Percentiles rank a stretch among this genome's conserved stretches.
These are phyloP conservation scores for Gamarada debralockiae DNA, from an alignment of 495 filamentous ascomycete species.

Conservation along the genomic window DNA sequence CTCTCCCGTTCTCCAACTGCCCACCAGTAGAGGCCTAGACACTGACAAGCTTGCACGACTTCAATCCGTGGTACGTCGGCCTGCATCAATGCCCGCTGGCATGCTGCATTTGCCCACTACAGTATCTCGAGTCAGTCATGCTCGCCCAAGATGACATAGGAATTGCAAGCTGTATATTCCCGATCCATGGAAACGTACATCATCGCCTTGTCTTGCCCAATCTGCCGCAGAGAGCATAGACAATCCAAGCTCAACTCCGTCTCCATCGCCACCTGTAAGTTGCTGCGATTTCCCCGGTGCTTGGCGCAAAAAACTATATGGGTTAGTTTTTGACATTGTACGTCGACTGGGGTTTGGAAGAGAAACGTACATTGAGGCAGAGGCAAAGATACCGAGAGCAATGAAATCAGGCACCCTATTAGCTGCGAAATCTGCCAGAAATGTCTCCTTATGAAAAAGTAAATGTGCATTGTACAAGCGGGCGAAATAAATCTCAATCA, in stretches of 20 bases:
- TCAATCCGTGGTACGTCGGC: slow-evolving; percentile 11
- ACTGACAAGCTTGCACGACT: slow-evolving; percentile 16
- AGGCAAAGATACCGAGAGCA: slow-evolving; percentile 15
- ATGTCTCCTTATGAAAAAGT: slow-evolving; percentile 16
- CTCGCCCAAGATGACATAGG: no score
- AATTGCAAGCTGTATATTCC: no score
- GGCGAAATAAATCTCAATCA: slow-evolving; percentile 15
- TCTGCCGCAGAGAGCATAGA: slow-evolving; percentile 3
- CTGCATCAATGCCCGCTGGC: slow-evolving; percentile 10
- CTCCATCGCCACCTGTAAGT: not conserved
- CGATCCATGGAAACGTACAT: no score
- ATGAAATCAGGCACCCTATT: slow-evolving; percentile 12
- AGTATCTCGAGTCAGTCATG: no score
- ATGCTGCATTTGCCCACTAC: slow-evolving; percentile 15
- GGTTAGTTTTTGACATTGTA: no score
- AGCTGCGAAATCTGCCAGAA: slow-evolving; percentile 13
- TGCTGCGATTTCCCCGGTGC: not conserved
- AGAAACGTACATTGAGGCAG: slow-evolving; percentile 11
- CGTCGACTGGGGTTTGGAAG: not conserved
- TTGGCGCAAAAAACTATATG: slow-evolving; percentile 10
- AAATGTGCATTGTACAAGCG: slow-evolving; percentile 11
- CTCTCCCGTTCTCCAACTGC: slow-evolving; percentile 10
- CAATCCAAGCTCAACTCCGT: not conserved
- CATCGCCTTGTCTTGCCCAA: slow-evolving; percentile 5
- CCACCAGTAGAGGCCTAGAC: slow-evolving; percentile 14